phyloP scores from a whole-genome alignment of 1,284 basidiomycete genomes.

The Heterobasidion irregulare region DNA sequence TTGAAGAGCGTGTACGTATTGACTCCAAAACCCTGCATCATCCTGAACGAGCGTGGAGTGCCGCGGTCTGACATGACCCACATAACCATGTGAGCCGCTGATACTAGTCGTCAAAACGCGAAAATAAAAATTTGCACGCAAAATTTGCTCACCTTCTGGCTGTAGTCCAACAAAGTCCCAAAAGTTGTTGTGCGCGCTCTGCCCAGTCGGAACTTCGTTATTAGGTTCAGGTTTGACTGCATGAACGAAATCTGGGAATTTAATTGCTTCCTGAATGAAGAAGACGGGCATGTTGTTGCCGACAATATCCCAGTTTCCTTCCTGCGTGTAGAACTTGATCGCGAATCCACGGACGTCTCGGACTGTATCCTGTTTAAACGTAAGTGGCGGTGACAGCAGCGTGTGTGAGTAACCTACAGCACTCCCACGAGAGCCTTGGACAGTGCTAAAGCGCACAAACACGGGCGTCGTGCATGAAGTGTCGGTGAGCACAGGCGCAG shows the following conservation, averaged over 20 bases:
- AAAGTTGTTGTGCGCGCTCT: conserved; percentile 74
- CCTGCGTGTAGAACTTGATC: conserved; percentile 70
- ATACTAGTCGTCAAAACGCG: conserved; percentile 11
- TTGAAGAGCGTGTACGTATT: conserved; percentile 76
- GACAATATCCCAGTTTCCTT: conserved; percentile 81
- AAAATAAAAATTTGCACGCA: neutral
- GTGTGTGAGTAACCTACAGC: conserved; percentile 33
- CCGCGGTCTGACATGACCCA: conserved; percentile 81
- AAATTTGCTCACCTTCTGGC: conserved; percentile 38
- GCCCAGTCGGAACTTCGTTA: conserved; percentile 60
- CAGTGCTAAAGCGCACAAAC: conserved; percentile 79
- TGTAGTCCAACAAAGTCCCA: conserved; percentile 74
- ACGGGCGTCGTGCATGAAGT: conserved; percentile 61
- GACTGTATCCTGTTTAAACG: conserved; percentile 54
- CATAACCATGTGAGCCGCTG: conserved; percentile 72
- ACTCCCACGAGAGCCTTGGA: conserved; percentile 68
- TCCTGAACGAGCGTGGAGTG: conserved; percentile 73
- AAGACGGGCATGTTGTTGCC: conserved; percentile 76
- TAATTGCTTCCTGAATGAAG: conserved; percentile 80
- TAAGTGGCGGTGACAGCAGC: neutral
- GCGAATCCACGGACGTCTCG: conserved; percentile 85
- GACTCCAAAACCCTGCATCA: conserved; percentile 85
- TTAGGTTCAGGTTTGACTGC: conserved; percentile 77
- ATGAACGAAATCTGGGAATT: conserved; percentile 79
- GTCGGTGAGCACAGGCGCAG: conserved; percentile 65